These are phyloP conservation scores for Fragilariopsis cylindrus DNA, from an alignment of 108 stramenopile genomes.

Conservation along the genomic window DNA sequence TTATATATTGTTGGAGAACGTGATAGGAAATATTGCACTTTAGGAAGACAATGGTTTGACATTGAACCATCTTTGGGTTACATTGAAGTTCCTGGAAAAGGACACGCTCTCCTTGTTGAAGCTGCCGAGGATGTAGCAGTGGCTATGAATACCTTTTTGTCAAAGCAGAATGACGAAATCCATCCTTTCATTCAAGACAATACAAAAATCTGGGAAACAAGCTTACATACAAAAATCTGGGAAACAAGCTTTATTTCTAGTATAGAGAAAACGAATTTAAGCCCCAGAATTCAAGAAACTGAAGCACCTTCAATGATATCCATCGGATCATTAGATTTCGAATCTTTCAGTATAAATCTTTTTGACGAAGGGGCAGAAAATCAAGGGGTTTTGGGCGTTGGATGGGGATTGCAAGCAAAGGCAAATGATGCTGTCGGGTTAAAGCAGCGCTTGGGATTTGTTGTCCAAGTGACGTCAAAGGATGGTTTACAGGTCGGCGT, in stretches of 20 bases:
- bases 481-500: constrained; percentile 68
- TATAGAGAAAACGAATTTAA: background rate
- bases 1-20: constrained; percentile 64
- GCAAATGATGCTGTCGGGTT: constrained; percentile 29
- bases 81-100: constrained; percentile 46
- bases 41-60: constrained; percentile 48
- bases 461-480: constrained; percentile 63
- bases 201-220: constrained; percentile 5
- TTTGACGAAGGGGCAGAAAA: constrained; percentile 24
- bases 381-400: constrained; percentile 62
- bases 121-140: constrained; percentile 48
- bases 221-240: background rate
- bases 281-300: background rate
- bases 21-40: constrained; percentile 69
- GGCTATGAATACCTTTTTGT: constrained; percentile 36
- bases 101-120: constrained; percentile 80
- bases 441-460: constrained; percentile 53
- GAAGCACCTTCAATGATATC: background rate
- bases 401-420: constrained; percentile 67
- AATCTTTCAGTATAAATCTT: constrained; percentile 59
- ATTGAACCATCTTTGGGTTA: constrained; percentile 23
- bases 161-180: constrained; percentile 11
- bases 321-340: constrained; percentile 50
- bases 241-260: constrained; percentile 12
- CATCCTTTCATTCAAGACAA: background rate